phyloP scores from a whole-genome alignment of 1,139 yeast species.

The Candida tunisiensis region DNA sequence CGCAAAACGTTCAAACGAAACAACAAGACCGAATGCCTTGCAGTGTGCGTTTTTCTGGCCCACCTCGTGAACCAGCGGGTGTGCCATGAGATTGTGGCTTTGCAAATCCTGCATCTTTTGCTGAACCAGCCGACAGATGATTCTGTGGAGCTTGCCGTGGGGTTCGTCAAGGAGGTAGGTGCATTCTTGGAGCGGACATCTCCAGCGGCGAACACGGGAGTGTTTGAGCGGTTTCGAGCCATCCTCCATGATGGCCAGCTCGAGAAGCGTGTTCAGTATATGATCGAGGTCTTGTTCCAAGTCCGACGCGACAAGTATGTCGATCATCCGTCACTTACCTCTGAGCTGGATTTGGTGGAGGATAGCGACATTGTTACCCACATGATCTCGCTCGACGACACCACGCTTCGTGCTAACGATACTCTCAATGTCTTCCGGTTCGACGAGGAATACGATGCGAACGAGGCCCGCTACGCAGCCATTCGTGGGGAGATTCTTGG shows the following conservation, averaged over 20 bases:
- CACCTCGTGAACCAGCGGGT: slow-evolving; percentile 53
- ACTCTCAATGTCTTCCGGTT: slow-evolving; percentile 32
- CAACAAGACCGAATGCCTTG: slow-evolving; percentile 27
- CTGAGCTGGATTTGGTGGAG: slow-evolving; percentile 42
- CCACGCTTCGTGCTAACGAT: slow-evolving; percentile 27
- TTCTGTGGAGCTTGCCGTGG: slow-evolving; percentile 31
- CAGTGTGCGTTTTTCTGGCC: slow-evolving; percentile 32
- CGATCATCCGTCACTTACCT: slow-evolving; percentile 24
- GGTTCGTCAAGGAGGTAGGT: slow-evolving; percentile 29
- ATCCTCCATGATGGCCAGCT: slow-evolving; percentile 40
- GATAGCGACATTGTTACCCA: slow-evolving; percentile 50
- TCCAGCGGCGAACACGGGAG: slow-evolving; percentile 28
- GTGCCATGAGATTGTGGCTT: slow-evolving; percentile 40
- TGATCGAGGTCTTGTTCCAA: slow-evolving; percentile 37
- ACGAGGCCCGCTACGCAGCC: slow-evolving; percentile 28
- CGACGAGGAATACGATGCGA: slow-evolving; percentile 35
- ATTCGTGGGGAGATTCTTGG: slow-evolving; percentile 31
- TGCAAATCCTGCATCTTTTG: slow-evolving; percentile 48
- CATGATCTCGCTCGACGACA: slow-evolving; percentile 36
- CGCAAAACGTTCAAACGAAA: slow-evolving; percentile 35
- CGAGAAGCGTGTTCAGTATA: slow-evolving; percentile 26
- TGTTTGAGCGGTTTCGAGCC: slow-evolving; percentile 45
- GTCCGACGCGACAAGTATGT: slow-evolving; percentile 32
- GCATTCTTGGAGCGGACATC: slow-evolving; percentile 25
- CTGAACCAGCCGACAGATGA: slow-evolving; percentile 37